phyloP scores from a whole-genome alignment of 331 rosid species.

The Pyracantha coccinea region DNA sequence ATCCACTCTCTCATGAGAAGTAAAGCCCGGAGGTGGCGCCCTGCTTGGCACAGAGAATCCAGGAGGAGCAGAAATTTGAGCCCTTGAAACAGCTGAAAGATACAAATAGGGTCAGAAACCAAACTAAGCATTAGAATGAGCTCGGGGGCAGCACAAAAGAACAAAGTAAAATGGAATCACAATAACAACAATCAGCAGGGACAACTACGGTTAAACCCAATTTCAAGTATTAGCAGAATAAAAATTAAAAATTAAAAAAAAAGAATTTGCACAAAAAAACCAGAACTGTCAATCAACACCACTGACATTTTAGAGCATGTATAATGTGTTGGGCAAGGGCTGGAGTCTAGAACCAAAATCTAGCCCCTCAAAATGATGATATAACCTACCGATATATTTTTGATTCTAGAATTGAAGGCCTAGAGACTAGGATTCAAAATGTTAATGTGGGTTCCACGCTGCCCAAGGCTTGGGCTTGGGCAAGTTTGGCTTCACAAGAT shows the following conservation, averaged over 20 bases:
- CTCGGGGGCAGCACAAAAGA: background rate
- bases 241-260: background rate
- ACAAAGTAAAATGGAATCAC: background rate
- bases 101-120: constrained; percentile 5
- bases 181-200: background rate
- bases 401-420: too few relatives aligned
- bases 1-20: constrained; percentile 65
- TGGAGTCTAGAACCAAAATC: too few relatives aligned
- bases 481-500: too few relatives aligned
- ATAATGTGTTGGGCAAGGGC: too few relatives aligned
- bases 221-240: background rate
- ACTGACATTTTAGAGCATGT: too few relatives aligned
- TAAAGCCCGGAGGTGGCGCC: constrained; percentile 84
- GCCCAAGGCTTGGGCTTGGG: too few relatives aligned
- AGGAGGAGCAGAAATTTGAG: constrained; percentile 80
- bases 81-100: constrained; percentile 53
- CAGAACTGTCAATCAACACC: too few relatives aligned
- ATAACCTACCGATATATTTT: too few relatives aligned
- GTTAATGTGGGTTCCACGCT: too few relatives aligned
- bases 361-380: too few relatives aligned
- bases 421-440: too few relatives aligned
- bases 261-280: too few relatives aligned
- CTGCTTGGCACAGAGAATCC: constrained; percentile 77
- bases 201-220: background rate
- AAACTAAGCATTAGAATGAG: background rate